phyloP scores from a whole-genome alignment of 2,329 filamentous ascomycete species.

The Fusarium marasasianum region DNA sequence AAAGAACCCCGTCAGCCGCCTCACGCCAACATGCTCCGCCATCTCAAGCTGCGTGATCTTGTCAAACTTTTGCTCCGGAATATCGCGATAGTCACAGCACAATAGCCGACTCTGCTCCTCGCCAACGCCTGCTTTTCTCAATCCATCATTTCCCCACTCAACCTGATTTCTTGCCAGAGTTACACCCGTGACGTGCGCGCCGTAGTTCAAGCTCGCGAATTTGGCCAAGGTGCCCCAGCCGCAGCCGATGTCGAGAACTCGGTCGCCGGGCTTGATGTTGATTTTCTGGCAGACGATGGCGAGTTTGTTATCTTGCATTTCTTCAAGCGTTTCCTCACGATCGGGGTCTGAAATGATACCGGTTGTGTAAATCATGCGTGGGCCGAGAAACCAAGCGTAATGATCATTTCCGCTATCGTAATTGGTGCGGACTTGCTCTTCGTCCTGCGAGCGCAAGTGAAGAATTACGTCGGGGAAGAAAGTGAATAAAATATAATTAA shows the following conservation, averaged over 20 bases:
- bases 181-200: slow-evolving; percentile 82
- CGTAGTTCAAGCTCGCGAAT: slow-evolving; percentile 90
- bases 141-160: slow-evolving; percentile 89
- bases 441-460: slow-evolving; percentile 89
- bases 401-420: slow-evolving; percentile 97
- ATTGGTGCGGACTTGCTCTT: slow-evolving; percentile 94
- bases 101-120: slow-evolving; percentile 87
- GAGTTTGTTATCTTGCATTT: slow-evolving; percentile 96
- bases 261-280: slow-evolving; percentile 79
- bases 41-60: slow-evolving; percentile 98
- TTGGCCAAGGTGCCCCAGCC: slow-evolving; percentile 94
- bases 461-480: slow-evolving; percentile 88
- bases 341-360: slow-evolving; percentile 88
- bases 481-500: slow-evolving; percentile 83
- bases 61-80: slow-evolving; percentile 83
- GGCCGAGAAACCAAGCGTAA: slow-evolving; percentile 95
- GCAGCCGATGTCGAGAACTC: slow-evolving; percentile 89
- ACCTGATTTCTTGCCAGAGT: slow-evolving; percentile 94
- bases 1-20: slow-evolving; percentile 81
- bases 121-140: slow-evolving; percentile 78
- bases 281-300: slow-evolving; percentile 95
- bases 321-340: slow-evolving; percentile 87
- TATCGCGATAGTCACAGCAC: slow-evolving; percentile 95
- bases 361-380: slow-evolving; percentile 97
- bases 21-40: slow-evolving; percentile 95